Percentiles rank a stretch among this genome's conserved stretches.
Conservation (phyloP, 2,329 filamentous ascomycete species). For the Penicillium concentricum region DNA sequence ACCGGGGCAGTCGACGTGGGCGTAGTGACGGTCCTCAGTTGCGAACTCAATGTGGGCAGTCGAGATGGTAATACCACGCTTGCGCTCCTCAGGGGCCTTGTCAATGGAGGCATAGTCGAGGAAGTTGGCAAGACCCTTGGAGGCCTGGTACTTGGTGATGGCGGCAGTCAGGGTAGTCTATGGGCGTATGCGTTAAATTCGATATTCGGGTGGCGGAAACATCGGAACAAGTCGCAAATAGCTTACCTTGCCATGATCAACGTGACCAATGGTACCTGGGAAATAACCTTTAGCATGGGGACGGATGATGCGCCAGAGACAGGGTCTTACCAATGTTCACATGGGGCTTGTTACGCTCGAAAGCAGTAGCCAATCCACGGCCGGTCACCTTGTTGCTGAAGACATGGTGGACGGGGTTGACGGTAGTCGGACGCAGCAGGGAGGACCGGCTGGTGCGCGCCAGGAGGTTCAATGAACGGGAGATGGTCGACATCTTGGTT, state of each 20-base stretch:
- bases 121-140: conserved; percentile 91
- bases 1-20: conserved; percentile 98
- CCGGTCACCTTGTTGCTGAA: conserved; percentile 47
- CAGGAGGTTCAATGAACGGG: conserved; percentile 75
- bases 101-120: conserved; percentile 98
- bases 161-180: conserved; percentile 97
- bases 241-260: conserved; percentile 96
- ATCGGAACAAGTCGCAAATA: conserved; percentile 9
- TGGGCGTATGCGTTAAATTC: conserved; percentile 17
- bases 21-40: conserved; percentile 93
- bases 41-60: conserved; percentile 98
- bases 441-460: conserved; percentile 77
- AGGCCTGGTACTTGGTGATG: conserved; percentile 96
- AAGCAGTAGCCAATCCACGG: conserved; percentile 63
- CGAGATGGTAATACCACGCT: conserved; percentile 99
- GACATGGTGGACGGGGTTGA: conserved; percentile 71
- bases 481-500: conserved; percentile 73
- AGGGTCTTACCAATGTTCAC: conserved; percentile 82
- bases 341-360: conserved; percentile 90
- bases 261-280: conserved; percentile 92
- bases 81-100: conserved; percentile 98
- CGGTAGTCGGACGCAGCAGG: conserved; percentile 64
- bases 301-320: background rate
- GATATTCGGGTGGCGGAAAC: conserved; percentile 2
- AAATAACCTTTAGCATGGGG: conserved; percentile 1